phyloP scores from a whole-genome alignment of 495 filamentous ascomycete genomes.

The Mytilinidion resinicola region DNA sequence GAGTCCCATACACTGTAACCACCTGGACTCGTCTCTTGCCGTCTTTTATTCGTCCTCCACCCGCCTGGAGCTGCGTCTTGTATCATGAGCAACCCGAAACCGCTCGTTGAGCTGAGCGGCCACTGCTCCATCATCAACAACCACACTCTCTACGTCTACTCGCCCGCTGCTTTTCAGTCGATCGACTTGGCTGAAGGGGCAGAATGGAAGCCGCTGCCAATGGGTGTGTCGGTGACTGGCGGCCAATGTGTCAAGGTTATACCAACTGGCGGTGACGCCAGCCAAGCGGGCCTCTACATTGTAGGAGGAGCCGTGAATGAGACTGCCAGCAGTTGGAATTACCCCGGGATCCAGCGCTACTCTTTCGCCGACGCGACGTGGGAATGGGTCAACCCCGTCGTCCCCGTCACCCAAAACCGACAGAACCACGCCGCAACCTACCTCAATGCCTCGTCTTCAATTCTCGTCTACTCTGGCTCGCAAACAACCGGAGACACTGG shows the following conservation, averaged over 20 bases:
- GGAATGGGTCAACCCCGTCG: slow-evolving; percentile 55
- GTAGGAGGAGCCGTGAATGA: slow-evolving; percentile 64
- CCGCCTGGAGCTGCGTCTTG: neutral
- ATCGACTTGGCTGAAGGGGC: slow-evolving; percentile 61
- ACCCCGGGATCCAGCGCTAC: slow-evolving; percentile 77
- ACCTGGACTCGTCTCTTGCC: neutral
- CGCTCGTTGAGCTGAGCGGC: slow-evolving; percentile 58
- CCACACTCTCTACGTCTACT: slow-evolving; percentile 82
- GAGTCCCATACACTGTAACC: neutral
- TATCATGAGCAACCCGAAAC: slow-evolving; percentile 37
- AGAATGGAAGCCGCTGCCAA: slow-evolving; percentile 59
- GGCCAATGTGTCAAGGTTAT: slow-evolving; percentile 67
- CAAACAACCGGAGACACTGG: slow-evolving; percentile 34
- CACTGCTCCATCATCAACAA: slow-evolving; percentile 78
- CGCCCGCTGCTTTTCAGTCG: slow-evolving; percentile 66
- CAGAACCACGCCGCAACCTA: slow-evolving; percentile 71
- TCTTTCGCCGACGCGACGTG: slow-evolving; percentile 70
- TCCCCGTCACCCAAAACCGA: slow-evolving; percentile 58
- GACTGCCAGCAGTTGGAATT: slow-evolving; percentile 45
- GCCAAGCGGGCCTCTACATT: slow-evolving; percentile 64
- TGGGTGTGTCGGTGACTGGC: slow-evolving; percentile 62
- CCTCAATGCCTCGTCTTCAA: slow-evolving; percentile 59
- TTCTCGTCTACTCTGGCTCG: slow-evolving; percentile 76
- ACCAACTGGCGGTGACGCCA: slow-evolving; percentile 45
- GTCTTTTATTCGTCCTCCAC: neutral